Evolutionary conservation across 2,329 filamentous ascomycete species (phyloP), one percentile per base, ranked within the genome.

Genomic region (Colletotrichum sp.): DNA sequence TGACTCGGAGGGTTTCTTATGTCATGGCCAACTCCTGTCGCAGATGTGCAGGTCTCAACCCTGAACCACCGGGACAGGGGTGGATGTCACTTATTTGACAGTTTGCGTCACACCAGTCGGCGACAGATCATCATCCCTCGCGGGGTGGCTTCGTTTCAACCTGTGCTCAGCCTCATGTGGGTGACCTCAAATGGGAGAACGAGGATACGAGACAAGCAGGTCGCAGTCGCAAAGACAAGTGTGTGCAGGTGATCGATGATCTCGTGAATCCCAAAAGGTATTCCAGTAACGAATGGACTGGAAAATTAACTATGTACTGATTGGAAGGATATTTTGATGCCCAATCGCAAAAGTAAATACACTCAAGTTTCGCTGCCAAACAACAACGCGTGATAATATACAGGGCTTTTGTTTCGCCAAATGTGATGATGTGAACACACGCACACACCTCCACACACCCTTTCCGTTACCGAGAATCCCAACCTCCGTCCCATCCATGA

Each of bases 351-450:
- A 61, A 61, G 52, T 52, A 67, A 43, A 64, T 63, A 67, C 69
- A 63, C 30, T 21, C 63, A 57, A 67, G 55, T 52, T 28, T 67
- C 63, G 73, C 69, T 64, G 63, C 24, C 39, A 12, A 63, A 26
- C 67, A 72, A 64, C 28, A 67, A 75, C 57, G 61, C 69, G 67
- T 61, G 59, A 71, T 67, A 67, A 39, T 74, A 36, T 75, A 75
- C 72, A 72, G 72, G 63, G 28, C 55, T 63, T 67, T 72, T 32
- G 10, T 55, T 72, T 64, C 52, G 68, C 36, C 39, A n/a, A 34
- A 18, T 26, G 39, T 36, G 21, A 28, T 67, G 39, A 52, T 32
- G 52, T 57, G 43, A 39, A 55, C 65, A 32, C 60, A 36, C 12
- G n/a, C 61, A 66, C 52, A 34, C 63, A 10, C 13, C 57, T 26